These are phyloP conservation scores for Suhomyces kunorum DNA, from an alignment of 1,139 yeast species.

Conservation along the genomic window DNA sequence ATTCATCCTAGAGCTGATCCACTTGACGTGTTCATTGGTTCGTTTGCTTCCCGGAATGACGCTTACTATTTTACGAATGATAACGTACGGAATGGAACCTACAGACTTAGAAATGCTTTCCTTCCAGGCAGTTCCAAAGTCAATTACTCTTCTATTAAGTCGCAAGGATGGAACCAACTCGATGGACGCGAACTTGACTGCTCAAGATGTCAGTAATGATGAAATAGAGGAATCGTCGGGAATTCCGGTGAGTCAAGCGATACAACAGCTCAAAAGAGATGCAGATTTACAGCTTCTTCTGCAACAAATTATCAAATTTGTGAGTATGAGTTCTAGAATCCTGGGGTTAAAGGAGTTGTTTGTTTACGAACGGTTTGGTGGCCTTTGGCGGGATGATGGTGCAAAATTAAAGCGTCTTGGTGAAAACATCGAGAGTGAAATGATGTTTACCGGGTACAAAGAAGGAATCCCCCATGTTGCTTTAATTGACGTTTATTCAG, in stretches of 20 bases:
- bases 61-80: background rate
- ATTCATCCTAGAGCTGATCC: background rate
- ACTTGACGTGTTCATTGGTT: background rate
- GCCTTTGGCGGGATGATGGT: background rate
- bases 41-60: background rate
- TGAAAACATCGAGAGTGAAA: background rate
- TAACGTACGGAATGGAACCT: slow-evolving; percentile 2
- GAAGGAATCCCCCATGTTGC: no score
- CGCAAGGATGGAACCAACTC: background rate
- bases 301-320: background rate
- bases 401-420: background rate
- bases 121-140: slow-evolving; percentile 3
- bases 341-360: background rate
- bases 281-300: background rate
- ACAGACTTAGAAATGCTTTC: slow-evolving; percentile 1
- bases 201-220: background rate
- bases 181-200: background rate
- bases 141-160: slow-evolving; percentile 6
- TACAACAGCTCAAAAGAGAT: background rate
- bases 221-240: background rate
- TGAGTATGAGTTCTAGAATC: background rate
- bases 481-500: background rate
- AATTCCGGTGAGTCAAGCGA: background rate
- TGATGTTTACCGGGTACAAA: background rate
- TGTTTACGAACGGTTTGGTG: background rate